A percentile compares a stretch with the other conserved stretches of the same genome.
phyloP scores from a whole-genome alignment of 371 early-diverging fungal species.

The Mortierella polycephala region DNA sequence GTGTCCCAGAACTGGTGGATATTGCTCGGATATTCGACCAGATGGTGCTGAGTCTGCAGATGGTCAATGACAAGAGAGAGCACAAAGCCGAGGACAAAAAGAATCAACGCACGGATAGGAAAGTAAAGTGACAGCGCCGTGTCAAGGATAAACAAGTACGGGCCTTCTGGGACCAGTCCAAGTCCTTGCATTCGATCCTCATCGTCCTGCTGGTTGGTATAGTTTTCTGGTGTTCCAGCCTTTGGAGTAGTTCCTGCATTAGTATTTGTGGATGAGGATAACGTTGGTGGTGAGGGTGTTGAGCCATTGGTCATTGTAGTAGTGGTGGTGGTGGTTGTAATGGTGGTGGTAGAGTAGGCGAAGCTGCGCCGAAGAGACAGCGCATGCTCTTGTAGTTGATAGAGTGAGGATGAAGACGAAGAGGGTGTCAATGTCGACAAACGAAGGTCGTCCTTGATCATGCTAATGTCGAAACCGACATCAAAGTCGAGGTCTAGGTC shows the following conservation, averaged over 20 bases:
- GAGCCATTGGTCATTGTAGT: conserved; percentile 27
- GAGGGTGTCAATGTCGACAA: conserved; percentile 27
- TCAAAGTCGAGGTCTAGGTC: conserved; percentile 25
- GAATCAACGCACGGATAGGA: conserved; percentile 57
- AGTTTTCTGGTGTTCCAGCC: neutral
- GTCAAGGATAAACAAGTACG: conserved; percentile 35
- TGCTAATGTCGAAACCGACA: conserved; percentile 20
- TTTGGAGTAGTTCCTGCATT: neutral
- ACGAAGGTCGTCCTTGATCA: conserved; percentile 24
- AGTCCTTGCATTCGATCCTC: conserved; percentile 5
- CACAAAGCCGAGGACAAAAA: conserved; percentile 65
- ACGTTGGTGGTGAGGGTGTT: conserved; percentile 5
- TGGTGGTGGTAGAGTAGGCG: conserved; percentile 7
- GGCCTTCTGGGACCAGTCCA: conserved; percentile 36
- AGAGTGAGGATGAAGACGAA: conserved; percentile 29
- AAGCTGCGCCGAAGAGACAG: neutral
- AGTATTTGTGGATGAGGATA: neutral
- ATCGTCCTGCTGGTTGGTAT: neutral
- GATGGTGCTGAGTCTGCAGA: conserved; percentile 62
- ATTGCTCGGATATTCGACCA: conserved; percentile 55
- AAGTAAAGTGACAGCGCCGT: conserved; percentile 51
- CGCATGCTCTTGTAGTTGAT: conserved; percentile 17
- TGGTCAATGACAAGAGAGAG: conserved; percentile 66
- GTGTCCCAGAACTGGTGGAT: conserved; percentile 56
- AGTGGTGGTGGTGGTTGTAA: conserved; percentile 27